Conservation (phyloP, 2,329 filamentous ascomycete genomes). For the Beauveria sp. region DNA sequence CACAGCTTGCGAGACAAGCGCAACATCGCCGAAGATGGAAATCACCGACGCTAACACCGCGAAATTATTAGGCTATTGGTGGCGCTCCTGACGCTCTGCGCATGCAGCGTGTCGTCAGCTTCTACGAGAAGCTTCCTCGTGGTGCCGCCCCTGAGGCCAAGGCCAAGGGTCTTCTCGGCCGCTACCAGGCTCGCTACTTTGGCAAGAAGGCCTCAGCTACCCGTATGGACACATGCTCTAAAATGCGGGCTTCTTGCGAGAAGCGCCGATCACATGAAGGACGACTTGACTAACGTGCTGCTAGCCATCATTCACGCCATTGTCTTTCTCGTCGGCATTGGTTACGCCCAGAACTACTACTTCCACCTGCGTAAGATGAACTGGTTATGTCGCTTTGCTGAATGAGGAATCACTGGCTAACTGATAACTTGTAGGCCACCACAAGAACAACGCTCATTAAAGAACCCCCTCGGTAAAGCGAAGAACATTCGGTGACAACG, state of each 20-base stretch:
- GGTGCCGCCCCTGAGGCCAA: constrained; percentile 79
- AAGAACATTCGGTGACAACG: constrained; percentile 8
- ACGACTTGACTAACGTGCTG: constrained; percentile 16
- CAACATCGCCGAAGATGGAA: neutral
- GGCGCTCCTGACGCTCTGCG: constrained; percentile 90
- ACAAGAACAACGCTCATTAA: constrained; percentile 99
- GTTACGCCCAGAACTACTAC: constrained; percentile 99
- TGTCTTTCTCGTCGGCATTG: constrained; percentile 66
- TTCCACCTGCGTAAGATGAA: constrained; percentile 85
- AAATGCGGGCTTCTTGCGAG: constrained; percentile 18
- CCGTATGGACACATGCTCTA: constrained; percentile 54
- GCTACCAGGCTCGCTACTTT: constrained; percentile 90
- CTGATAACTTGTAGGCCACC: constrained; percentile 63
- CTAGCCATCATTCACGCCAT: constrained; percentile 84
- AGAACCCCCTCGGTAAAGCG: constrained; percentile 20
- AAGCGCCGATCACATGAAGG: constrained; percentile 5
- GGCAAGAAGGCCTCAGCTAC: constrained; percentile 83
- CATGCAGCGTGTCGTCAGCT: constrained; percentile 96
- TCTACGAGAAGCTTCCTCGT: constrained; percentile 97
- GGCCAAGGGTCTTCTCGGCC: constrained; percentile 72
- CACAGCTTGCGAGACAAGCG: neutral
- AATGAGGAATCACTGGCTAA: constrained; percentile 7
- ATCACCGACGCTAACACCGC: neutral
- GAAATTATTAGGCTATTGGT: constrained; percentile 67
- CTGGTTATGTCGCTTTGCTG: neutral